Base-by-base conservation (phyloP, 148 eudicot species). In the Rhododendron ovatum region DNA sequence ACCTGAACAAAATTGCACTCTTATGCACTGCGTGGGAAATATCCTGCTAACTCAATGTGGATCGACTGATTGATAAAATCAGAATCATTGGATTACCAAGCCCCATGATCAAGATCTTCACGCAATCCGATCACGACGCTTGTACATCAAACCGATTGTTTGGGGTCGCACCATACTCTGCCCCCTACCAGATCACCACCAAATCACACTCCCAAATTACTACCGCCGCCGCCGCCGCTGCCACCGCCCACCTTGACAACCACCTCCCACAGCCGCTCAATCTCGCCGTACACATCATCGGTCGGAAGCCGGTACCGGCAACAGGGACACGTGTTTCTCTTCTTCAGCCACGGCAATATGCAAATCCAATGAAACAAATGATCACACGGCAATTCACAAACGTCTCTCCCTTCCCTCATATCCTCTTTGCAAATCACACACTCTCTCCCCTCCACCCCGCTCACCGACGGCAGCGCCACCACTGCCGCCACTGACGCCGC, bases 351-450 rank as follows among this genome's bases (percentile, higher is more conserved):
- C 51, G 93, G 92, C 91, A 96, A 73, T 24, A 95, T 91, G 65
- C 99, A 96, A 81, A 86, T 89, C 99, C 99, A 96, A 55, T 96
- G 99, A 76, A 94, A 96, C 90, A 90, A 84, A 82, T 96, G 99
- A 30, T 88, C 81, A 81, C 99, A 96, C 5, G 99, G 99, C 91
- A 96, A 69, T 85, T 93, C 76, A 87, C 99, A 95, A 65, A 93
- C 97, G 18, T 94, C 96, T 87, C 98, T 95, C 48, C 99, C 99
- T 85, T 86, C 79, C 59, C 24, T 84, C 98, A 96, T 92, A 84
- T 90, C 94, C 65, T 95, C 98, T 78, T 86, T 93, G 57, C 99
- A 96, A 75, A 96, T 90, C 88, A 85, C 95, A 81, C 99, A 96
- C 69, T 94, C 96, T 18, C 26, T 85, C 1, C 83, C 93, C 18